Conservation (phyloP, 2,329 filamentous ascomycete genomes). For the Phyllosticta ampelicida region DNA sequence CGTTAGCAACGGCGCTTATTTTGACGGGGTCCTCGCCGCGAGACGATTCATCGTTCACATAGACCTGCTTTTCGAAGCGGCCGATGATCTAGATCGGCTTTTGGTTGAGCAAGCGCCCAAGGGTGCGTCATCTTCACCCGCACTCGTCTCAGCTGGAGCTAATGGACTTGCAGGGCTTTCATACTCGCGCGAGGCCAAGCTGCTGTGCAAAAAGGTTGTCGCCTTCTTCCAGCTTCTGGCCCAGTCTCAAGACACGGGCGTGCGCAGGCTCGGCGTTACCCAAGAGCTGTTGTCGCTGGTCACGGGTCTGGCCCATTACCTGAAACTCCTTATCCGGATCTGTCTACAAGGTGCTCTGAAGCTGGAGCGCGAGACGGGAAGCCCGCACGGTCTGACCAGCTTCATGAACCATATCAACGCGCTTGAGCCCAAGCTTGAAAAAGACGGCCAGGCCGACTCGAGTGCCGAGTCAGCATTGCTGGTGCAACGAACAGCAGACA, state of each 20-base stretch:
- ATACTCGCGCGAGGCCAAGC: slow-evolving; percentile 91
- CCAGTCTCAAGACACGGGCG: slow-evolving; percentile 86
- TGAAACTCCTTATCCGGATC: slow-evolving; percentile 94
- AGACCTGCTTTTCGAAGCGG: slow-evolving; percentile 80
- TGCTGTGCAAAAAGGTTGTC: slow-evolving; percentile 99
- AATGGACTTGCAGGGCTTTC: slow-evolving; percentile 54
- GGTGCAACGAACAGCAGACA: slow-evolving; percentile 49
- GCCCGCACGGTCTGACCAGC: slow-evolving; percentile 62
- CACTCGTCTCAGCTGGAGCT: slow-evolving; percentile 13
- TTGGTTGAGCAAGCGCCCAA: slow-evolving; percentile 62
- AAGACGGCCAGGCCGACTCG: slow-evolving; percentile 29
- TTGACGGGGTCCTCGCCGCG: slow-evolving; percentile 88
- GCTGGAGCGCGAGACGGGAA: slow-evolving; percentile 72
- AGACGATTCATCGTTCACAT: slow-evolving; percentile 96
- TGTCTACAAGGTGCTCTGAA: slow-evolving; percentile 88
- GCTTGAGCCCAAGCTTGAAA: slow-evolving; percentile 48
- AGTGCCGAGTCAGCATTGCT: slow-evolving; percentile 31
- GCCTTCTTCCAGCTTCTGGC: slow-evolving; percentile 93
- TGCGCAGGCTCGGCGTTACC: slow-evolving; percentile 85
- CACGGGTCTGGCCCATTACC: slow-evolving; percentile 89
- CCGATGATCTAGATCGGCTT: slow-evolving; percentile 70
- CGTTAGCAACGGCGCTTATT: slow-evolving; percentile 93
- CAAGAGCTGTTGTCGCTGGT: slow-evolving; percentile 97
- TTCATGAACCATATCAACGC: slow-evolving; percentile 78
- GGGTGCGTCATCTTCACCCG: slow-evolving; percentile 42